Base-by-base conservation (phyloP, 1,284 basidiomycete genomes). In the Pascua sp. region DNA sequence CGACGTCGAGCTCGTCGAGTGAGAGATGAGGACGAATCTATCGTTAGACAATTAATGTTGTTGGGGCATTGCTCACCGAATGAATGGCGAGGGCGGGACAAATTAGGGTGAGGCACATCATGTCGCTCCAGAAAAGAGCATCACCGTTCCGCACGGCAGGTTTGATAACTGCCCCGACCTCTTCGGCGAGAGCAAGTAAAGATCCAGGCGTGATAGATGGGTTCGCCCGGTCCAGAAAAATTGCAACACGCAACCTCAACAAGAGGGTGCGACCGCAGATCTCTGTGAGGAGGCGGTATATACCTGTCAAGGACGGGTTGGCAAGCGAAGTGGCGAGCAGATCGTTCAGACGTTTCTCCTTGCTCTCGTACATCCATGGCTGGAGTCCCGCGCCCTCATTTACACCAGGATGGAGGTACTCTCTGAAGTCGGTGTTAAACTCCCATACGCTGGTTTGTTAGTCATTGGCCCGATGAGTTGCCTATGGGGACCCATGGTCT, bases 381-480 rank as follows among this genome's bases (percentile, higher is more conserved):
- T 32, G 24, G 24, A 32, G 24, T 32, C 24, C 24, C 3, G 24
- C 2, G 32, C 40, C 9, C 48, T 40, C 39, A 37, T 38, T 43
- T 42, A 52, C 37, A 15, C 42, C 11, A 32, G 49, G 10, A 8
- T 46, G 18, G 48, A 13, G 17, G 7, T 32, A 36, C 5, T 45
- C 49, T 1, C 45, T 40, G 11, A 61, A 51, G 13, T 49, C 18
- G 13, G 39, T n/a, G 36, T 53, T 46, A 16, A 53, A 48, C 11
- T 62, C 60, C 60, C 56, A 59, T 2, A 62, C 32, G 2, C 60
- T 62, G 48, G n/a, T 9, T 9, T 3, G 42, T 47, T 11, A 24
- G 24, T n/a, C 8, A 15, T 1, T 10, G 13, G 5, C 38, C 5
- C 1, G 9, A 24, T 43, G 24, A 50, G 24, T 36, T 2, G 16